Conservation (phyloP, 2,329 filamentous ascomycete species). For the Ceratocystis lukuohia region DNA sequence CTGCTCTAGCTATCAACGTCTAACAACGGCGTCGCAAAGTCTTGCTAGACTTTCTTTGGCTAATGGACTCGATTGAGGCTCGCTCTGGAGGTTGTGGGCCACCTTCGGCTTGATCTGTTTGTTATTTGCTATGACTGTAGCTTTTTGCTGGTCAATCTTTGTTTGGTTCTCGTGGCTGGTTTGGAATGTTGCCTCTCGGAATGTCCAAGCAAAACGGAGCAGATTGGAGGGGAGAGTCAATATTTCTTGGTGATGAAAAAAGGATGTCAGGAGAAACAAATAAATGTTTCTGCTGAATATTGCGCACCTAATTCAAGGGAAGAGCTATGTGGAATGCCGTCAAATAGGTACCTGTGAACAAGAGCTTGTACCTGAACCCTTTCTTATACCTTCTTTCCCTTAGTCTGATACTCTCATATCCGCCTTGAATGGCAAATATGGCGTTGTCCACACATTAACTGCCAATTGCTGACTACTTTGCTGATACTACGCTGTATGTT, state of each 20-base stretch:
- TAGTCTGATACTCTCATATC: slow-evolving; percentile 10
- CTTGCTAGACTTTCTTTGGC: background rate
- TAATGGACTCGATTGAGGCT: background rate
- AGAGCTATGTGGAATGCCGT: background rate
- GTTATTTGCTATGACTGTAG: background rate
- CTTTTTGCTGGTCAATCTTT: too few relatives aligned
- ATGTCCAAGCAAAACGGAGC: background rate
- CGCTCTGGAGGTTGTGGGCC: background rate
- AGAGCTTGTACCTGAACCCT: background rate
- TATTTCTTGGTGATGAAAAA: too few relatives aligned
- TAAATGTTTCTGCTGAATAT: background rate
- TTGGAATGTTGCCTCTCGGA: background rate
- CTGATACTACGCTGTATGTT: background rate
- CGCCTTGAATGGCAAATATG: slow-evolving; percentile 11
- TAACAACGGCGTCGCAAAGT: background rate
- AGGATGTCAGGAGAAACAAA: background rate
- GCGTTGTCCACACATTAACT: slow-evolving; percentile 3
- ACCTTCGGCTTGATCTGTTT: background rate
- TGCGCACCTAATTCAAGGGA: background rate
- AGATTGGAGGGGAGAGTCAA: too few relatives aligned
- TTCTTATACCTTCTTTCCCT: background rate
- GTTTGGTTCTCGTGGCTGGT: background rate
- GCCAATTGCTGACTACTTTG: background rate
- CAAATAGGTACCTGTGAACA: background rate
- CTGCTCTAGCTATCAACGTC: background rate